Evolutionary conservation across 306 rosid species (phyloP), one percentile per base, ranked within the genome.

Genomic region (Pachyrhizus erosus): DNA sequence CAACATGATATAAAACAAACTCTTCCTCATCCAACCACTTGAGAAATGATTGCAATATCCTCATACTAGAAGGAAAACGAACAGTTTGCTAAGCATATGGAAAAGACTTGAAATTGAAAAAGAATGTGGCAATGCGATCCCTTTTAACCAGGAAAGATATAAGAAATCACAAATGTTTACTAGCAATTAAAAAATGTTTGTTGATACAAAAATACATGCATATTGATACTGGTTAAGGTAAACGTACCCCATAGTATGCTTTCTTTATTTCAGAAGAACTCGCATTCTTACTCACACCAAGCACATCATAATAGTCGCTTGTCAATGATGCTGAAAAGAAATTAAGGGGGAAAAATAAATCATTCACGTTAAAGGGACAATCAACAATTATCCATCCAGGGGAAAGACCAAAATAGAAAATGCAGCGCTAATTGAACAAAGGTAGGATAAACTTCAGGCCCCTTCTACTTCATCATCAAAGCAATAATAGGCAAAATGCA

Each of bases 211-310:
- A 31, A 37, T 42, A 9, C 20, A 43, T 66, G 31, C 29, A 31
- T 24, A 67, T n/a, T 3, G 69, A 64, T 10, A 73, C 51, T 71
- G 2, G 29, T 62, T 23, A 40, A 49, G 68, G 45, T 81, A 84
- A 80, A 88, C 97, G 46, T 88, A 96, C 99, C 97, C 97, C 99
- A 45, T 96, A 92, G 78, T 93, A 96, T 75, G 99, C 98, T 82
- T 96, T 96, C 94, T 96, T 93, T 70, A 93, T 90, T 82, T 96
- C 99, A 0, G 99, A 90, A 43, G 99, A 83, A 86, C 86, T 92
- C 33, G 99, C 96, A 67, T 92, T 90, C 87, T 58, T 96, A 86
- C 83, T 92, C 81, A 96, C 97, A 37, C 99, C 99, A 82, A 96
- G 97, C 65, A 88, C 89, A 24, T 96, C 97, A 68, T 96, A 93